phyloP scores from a whole-genome alignment of 257 asterid genomes.

The Solanum lignicaule region DNA sequence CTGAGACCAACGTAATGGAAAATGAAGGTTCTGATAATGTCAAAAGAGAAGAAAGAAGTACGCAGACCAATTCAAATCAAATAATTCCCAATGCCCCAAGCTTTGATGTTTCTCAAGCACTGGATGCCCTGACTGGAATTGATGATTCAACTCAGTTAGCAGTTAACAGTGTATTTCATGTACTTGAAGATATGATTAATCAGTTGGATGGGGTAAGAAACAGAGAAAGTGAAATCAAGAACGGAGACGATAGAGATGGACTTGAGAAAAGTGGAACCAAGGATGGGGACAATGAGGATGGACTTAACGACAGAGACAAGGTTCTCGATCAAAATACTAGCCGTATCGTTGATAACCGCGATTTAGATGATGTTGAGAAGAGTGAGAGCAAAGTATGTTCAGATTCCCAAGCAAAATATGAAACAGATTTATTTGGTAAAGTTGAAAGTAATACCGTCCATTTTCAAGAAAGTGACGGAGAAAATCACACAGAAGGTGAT shows the following conservation, averaged over 20 bases:
- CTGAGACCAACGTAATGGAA: constrained; percentile 30
- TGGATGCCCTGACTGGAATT: constrained; percentile 65
- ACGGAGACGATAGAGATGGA: constrained; percentile 14
- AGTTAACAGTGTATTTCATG: constrained; percentile 76
- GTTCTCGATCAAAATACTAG: constrained; percentile 19
- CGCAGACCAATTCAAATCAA: constrained; percentile 19
- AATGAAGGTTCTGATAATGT: constrained; percentile 32
- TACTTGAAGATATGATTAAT: constrained; percentile 77
- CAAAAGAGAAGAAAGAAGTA: constrained; percentile 34
- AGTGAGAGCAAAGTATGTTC: constrained; percentile 2
- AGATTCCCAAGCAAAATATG: constrained; percentile 19
- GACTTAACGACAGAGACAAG: constrained; percentile 13
- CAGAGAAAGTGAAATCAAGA: constrained; percentile 21
- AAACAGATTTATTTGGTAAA: background rate
- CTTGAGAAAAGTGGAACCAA: constrained; percentile 16
- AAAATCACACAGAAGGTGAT: constrained; percentile 19
- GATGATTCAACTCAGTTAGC: constrained; percentile 98
- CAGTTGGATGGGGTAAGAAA: constrained; percentile 50
- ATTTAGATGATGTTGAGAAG: constrained; percentile 18
- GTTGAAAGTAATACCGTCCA: background rate
- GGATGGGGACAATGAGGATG: constrained; percentile 12
- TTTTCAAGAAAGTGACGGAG: background rate
- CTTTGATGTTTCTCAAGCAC: constrained; percentile 74
- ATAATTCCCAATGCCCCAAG: constrained; percentile 31
- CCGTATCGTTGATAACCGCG: constrained; percentile 6